Conservation (phyloP, 2,329 filamentous ascomycete species). For the Phialophora tarda region DNA sequence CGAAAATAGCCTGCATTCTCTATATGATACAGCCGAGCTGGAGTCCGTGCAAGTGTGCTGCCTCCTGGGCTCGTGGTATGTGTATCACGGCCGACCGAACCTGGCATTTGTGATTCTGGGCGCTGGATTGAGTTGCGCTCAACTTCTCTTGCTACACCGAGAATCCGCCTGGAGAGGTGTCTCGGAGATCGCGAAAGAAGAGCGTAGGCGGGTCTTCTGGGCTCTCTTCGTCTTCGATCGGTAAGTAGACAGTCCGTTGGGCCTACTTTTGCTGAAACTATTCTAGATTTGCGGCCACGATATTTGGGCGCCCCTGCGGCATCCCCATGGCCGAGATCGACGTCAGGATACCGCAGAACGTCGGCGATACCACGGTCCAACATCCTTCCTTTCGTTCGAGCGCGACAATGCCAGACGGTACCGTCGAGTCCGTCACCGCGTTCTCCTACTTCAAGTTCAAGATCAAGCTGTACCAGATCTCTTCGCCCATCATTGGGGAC, state of each 20-base stretch:
- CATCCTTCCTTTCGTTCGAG: conserved; percentile 31
- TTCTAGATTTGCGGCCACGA: conserved; percentile 29
- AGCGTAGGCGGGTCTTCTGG: conserved; percentile 29
- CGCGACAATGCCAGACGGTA: conserved; percentile 28
- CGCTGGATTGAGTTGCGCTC: conserved; percentile 25
- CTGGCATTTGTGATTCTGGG: conserved; percentile 29
- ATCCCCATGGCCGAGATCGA: conserved; percentile 28
- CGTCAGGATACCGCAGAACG: conserved; percentile 29
- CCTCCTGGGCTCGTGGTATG: conserved; percentile 29
- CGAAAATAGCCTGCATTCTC: conserved; percentile 46
- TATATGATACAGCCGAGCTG: conserved; percentile 51
- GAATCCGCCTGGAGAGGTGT: conserved; percentile 29
- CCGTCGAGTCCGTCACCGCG: conserved; percentile 30
- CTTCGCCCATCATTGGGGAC: conserved; percentile 33
- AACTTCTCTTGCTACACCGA: conserved; percentile 29
- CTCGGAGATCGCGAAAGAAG: conserved; percentile 31
- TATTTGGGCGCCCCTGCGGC: conserved; percentile 29
- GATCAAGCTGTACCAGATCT: conserved; percentile 34
- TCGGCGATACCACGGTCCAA: conserved; percentile 28
- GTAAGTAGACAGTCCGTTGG: conserved; percentile 8
- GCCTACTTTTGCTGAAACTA: neutral
- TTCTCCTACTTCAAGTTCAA: conserved; percentile 36
- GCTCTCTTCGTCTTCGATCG: conserved; percentile 31
- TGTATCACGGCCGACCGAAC: conserved; percentile 31
- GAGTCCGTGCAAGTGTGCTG: conserved; percentile 31